Percentiles rank a stretch among this genome's conserved stretches.
phyloP scores from a whole-genome alignment of 352 stramenopile species.

The Pythium guiyangense region DNA sequence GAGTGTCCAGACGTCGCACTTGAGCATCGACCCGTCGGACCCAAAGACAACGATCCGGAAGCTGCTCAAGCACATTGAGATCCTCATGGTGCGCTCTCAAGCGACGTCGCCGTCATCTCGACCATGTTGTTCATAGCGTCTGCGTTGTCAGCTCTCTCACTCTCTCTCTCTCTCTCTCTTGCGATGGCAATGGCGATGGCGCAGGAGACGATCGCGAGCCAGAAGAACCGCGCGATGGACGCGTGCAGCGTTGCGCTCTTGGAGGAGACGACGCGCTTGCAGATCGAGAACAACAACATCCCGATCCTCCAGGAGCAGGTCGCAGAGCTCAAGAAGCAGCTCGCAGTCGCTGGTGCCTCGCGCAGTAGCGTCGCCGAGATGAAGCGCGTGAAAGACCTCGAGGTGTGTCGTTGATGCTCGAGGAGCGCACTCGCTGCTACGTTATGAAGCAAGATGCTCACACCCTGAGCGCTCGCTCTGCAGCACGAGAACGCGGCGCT shows the following conservation, averaged over 20 bases:
- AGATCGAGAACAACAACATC: conserved; percentile 86
- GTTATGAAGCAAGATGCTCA: background rate
- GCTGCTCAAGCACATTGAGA: conserved; percentile 80
- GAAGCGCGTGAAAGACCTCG: conserved; percentile 36
- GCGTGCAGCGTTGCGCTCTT: conserved; percentile 41
- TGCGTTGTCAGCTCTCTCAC: background rate
- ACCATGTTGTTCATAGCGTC: background rate
- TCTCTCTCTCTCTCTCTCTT: background rate
- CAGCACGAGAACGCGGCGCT: conserved; percentile 45
- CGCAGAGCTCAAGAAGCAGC: conserved; percentile 53
- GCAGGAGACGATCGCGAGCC: conserved; percentile 49
- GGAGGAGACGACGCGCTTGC: conserved; percentile 58
- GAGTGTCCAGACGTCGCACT: conserved; percentile 40
- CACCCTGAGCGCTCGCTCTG: background rate
- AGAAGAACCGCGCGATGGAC: conserved; percentile 52
- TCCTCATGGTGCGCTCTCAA: conserved; percentile 47
- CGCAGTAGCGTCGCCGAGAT: conserved; percentile 7
- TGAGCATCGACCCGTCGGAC: conserved; percentile 73
- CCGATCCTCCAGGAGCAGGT: conserved; percentile 74
- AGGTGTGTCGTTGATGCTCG: conserved; percentile 19
- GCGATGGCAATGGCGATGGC: too few species aligned
- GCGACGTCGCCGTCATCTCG: background rate
- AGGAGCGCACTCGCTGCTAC: background rate
- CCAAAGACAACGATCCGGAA: conserved; percentile 79
- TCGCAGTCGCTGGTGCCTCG: conserved; percentile 7